A percentile compares a stretch with the other conserved stretches of the same genome.
phyloP scores from a whole-genome alignment of 805 yeast genomes.

The Candida hungchunana region DNA sequence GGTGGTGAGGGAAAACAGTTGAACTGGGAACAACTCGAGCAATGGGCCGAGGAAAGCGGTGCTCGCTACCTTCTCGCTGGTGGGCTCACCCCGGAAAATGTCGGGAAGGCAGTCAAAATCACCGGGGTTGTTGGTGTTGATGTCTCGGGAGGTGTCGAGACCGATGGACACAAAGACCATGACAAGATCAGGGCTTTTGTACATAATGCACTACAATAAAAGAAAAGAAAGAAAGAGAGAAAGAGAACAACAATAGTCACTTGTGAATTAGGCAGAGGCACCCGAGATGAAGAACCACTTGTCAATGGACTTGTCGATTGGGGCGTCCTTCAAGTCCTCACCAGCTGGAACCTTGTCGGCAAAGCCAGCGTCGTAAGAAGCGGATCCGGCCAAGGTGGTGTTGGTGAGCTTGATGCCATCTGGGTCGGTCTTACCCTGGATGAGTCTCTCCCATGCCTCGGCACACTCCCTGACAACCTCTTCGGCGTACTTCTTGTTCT shows the following conservation, averaged over 20 bases:
- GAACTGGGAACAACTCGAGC: constrained; percentile 58
- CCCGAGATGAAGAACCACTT: constrained; percentile 98
- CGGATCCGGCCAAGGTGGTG: constrained; percentile 60
- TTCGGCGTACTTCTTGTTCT: constrained; percentile 54
- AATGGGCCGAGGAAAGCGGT: constrained; percentile 29
- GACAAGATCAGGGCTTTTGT: constrained; percentile 60
- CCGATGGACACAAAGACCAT: constrained; percentile 66
- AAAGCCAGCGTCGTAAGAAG: constrained; percentile 46
- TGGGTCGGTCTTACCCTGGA: constrained; percentile 48
- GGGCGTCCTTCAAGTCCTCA: constrained; percentile 73
- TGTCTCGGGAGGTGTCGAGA: constrained; percentile 94
- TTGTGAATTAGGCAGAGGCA: constrained; percentile 47
- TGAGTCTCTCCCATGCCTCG: constrained; percentile 60
- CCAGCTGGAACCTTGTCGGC: constrained; percentile 63
- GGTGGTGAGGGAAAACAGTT: constrained; percentile 91
- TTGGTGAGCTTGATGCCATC: constrained; percentile 73
- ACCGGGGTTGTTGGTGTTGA: constrained; percentile 82
- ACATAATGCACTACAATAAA: constrained; percentile 16
- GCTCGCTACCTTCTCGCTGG: constrained; percentile 73
- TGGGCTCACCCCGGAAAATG: constrained; percentile 78
- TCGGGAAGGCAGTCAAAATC: constrained; percentile 43
- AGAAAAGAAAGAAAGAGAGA: neutral
- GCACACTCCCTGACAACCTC: constrained; percentile 59
- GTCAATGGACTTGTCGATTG: constrained; percentile 94
- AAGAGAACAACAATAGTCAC: neutral